These are phyloP conservation scores for Stemphylium beticola DNA, from an alignment of 2,329 filamentous ascomycete genomes.

Conservation along the genomic window DNA sequence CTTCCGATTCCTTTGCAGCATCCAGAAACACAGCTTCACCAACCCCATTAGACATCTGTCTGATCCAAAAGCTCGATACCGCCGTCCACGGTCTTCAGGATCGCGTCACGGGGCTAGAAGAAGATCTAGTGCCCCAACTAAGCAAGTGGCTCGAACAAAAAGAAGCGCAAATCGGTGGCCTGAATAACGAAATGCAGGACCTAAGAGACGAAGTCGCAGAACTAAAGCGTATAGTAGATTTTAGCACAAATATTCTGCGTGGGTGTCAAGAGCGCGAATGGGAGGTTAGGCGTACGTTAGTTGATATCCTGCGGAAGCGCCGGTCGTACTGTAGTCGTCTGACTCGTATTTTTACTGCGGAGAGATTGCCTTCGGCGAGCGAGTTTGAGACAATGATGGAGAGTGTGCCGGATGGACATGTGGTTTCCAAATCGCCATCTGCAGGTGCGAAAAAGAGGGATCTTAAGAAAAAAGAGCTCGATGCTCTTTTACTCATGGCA, in stretches of 20 bases:
- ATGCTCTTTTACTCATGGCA: conserved; percentile 15
- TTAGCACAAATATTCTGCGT: conserved; percentile 9
- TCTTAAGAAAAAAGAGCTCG: conserved; percentile 17
- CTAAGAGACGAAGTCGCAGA: conserved; percentile 5
- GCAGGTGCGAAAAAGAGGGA: background rate
- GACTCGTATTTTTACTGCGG: background rate
- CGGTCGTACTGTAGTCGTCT: background rate
- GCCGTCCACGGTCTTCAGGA: conserved; percentile 16
- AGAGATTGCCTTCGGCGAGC: background rate
- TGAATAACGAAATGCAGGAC: background rate
- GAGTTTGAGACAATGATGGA: background rate
- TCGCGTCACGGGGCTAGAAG: conserved; percentile 19
- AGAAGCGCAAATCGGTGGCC: background rate
- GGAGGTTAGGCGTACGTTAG: conserved; percentile 18
- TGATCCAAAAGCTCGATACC: conserved; percentile 21
- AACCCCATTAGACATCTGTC: conserved; percentile 10
- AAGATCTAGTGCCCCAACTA: conserved; percentile 19
- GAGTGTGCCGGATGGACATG: background rate
- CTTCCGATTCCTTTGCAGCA: background rate
- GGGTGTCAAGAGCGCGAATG: conserved; percentile 25
- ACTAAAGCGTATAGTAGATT: conserved; percentile 14
- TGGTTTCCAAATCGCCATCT: background rate
- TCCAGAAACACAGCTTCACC: background rate
- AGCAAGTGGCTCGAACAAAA: conserved; percentile 13
- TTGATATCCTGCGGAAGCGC: conserved; percentile 7